Percentiles rank a stretch among this genome's conserved stretches.
Conservation (phyloP, 129 eudicot species). For the Ambrosia artemisiifolia region DNA sequence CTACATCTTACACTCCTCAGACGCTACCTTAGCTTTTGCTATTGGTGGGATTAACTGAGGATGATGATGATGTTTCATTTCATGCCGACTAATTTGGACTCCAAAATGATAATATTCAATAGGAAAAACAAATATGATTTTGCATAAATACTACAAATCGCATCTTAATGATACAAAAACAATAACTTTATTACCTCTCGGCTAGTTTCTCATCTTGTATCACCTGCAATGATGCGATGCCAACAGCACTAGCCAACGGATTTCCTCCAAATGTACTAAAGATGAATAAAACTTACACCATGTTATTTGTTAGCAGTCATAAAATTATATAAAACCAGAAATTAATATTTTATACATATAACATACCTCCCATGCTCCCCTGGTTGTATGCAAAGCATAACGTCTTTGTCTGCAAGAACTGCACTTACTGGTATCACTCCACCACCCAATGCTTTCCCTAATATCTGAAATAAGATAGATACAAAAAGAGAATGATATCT, state of each 20-base stretch:
- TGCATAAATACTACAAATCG: neutral
- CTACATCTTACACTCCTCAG: too few relatives aligned
- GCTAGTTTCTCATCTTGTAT: conserved; percentile 80
- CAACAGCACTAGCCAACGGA: conserved; percentile 95
- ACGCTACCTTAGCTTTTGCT: too few relatives aligned
- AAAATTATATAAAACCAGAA: neutral
- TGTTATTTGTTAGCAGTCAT: conserved; percentile 10
- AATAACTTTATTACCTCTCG: conserved; percentile 54
- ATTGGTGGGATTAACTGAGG: too few relatives aligned
- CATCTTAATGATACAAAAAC: neutral
- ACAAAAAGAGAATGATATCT: neutral
- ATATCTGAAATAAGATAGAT: conserved; percentile 45
- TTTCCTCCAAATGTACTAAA: conserved; percentile 97
- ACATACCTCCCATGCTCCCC: conserved; percentile 99
- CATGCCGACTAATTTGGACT: neutral
- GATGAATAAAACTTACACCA: conserved; percentile 3
- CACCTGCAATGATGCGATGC: conserved; percentile 88
- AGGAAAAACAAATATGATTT: neutral
- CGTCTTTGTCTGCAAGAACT: conserved; percentile 95
- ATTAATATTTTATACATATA: neutral
- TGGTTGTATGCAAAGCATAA: conserved; percentile 93
- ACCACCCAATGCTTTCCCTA: conserved; percentile 99
- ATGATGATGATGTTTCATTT: too few relatives aligned
- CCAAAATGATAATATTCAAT: neutral
- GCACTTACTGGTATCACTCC: conserved; percentile 98